phyloP scores from a whole-genome alignment of 257 asterid species.

The Solanum lycopersicoides region DNA sequence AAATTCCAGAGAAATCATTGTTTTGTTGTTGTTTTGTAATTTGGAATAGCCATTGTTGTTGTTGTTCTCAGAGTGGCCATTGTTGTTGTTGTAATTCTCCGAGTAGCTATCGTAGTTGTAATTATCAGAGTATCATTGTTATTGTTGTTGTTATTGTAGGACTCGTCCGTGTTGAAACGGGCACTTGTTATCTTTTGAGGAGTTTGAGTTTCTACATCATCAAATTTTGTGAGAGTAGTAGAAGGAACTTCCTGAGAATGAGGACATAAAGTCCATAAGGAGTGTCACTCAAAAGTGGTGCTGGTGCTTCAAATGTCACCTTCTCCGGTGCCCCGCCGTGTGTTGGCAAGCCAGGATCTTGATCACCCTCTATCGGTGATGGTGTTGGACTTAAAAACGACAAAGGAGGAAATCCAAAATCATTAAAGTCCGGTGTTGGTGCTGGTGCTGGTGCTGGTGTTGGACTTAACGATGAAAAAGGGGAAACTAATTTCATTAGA shows the following conservation, averaged over 20 bases:
- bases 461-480: not conserved
- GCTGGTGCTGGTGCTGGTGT: not conserved
- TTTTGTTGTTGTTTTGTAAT: not conserved
- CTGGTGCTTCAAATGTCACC: slow-evolving; percentile 3
- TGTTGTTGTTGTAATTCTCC: not conserved
- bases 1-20: not conserved
- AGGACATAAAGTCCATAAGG: slow-evolving; percentile 25
- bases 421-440: not conserved
- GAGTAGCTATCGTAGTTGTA: not conserved
- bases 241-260: slow-evolving; percentile 3
- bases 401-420: not conserved
- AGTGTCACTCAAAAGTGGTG: slow-evolving; percentile 17
- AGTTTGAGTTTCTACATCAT: slow-evolving; percentile 11
- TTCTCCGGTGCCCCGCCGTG: not conserved
- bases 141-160: slow-evolving; percentile 3
- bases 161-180: not conserved
- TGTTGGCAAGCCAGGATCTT: not conserved
- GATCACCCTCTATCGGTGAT: not conserved
- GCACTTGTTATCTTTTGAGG: not conserved
- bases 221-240: not conserved
- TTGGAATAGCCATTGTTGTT: not conserved
- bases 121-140: not conserved
- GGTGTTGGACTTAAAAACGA: slow-evolving; percentile 10
- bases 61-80: not conserved
- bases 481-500: slow-evolving; percentile 9